Percentiles rank a stretch among this genome's conserved stretches.
Evolutionary conservation across 129 eudicot species (phyloP).

Genomic region (Pittosporum tobira): DNA sequence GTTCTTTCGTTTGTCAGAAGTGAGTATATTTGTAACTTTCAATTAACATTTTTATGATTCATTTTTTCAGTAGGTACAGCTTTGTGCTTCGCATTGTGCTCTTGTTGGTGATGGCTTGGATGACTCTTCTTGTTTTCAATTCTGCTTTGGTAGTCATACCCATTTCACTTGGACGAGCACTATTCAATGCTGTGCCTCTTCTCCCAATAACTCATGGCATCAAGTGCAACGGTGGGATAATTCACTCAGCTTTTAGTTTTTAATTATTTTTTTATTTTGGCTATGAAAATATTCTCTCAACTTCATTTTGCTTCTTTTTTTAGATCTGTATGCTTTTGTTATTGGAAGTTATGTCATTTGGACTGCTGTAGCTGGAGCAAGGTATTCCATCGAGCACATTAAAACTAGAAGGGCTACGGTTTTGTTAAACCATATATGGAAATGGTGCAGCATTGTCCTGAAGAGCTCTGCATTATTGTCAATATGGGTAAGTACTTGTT

Average conservation of each 20-base stretch:
- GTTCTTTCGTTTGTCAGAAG: background rate
- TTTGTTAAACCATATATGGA: constrained; percentile 62
- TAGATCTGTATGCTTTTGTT: constrained; percentile 77
- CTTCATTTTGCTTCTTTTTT: background rate
- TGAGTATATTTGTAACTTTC: background rate
- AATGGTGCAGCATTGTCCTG: constrained; percentile 73
- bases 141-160: constrained; percentile 70
- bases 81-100: constrained; percentile 76
- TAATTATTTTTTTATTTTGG: background rate
- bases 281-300: background rate
- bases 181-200: constrained; percentile 72
- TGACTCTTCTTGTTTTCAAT: constrained; percentile 69
- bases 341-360: constrained; percentile 90
- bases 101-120: constrained; percentile 76
- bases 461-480: constrained; percentile 75
- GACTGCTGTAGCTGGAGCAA: constrained; percentile 73
- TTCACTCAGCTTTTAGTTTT: background rate
- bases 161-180: constrained; percentile 65
- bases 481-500: constrained; percentile 61
- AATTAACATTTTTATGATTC: constrained; percentile 7
- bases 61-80: constrained; percentile 49
- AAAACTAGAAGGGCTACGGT: constrained; percentile 58
- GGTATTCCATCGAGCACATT: constrained; percentile 63
- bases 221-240: constrained; percentile 71
- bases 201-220: constrained; percentile 89